Percentiles rank a stretch among this genome's conserved stretches.
Conservation (phyloP, 768 basidiomycete genomes). For the Amanita phalloides region DNA sequence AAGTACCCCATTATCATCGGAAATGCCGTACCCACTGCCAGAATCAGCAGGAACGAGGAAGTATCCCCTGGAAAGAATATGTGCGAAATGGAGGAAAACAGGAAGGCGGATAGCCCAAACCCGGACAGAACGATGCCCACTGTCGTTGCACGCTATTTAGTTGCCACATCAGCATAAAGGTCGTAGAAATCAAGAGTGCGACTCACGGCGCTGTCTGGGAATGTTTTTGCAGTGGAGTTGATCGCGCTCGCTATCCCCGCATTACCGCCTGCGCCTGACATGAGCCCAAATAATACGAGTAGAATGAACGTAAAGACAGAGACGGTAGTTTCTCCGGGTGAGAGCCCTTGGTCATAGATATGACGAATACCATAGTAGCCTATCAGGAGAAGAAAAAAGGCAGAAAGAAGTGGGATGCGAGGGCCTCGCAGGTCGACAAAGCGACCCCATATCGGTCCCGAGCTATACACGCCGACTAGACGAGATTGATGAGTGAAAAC, state of each 20-base stretch:
- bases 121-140: conserved; percentile 78
- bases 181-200: not conserved
- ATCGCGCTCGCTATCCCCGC: conserved; percentile 60
- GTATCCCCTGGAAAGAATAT: conserved; percentile 68
- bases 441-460: conserved; percentile 71
- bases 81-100: conserved; percentile 73
- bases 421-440: conserved; percentile 71
- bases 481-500: not conserved
- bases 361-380: conserved; percentile 64
- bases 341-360: conserved; percentile 47
- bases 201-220: conserved; percentile 59
- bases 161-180: not conserved
- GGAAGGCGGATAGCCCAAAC: conserved; percentile 86
- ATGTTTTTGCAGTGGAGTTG: conserved; percentile 78
- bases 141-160: conserved; percentile 55
- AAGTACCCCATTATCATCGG: conserved; percentile 77
- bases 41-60: conserved; percentile 62
- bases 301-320: conserved; percentile 32
- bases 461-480: conserved; percentile 65
- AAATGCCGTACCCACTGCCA: conserved; percentile 67
- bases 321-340: conserved; percentile 21
- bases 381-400: conserved; percentile 46
- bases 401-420: conserved; percentile 47
- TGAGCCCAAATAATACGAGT: conserved; percentile 52
- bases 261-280: conserved; percentile 73